A percentile compares a stretch with the other conserved stretches of the same genome.
These are phyloP conservation scores for Suillus luteus DNA, from an alignment of 768 basidiomycete genomes.

Conservation along the genomic window DNA sequence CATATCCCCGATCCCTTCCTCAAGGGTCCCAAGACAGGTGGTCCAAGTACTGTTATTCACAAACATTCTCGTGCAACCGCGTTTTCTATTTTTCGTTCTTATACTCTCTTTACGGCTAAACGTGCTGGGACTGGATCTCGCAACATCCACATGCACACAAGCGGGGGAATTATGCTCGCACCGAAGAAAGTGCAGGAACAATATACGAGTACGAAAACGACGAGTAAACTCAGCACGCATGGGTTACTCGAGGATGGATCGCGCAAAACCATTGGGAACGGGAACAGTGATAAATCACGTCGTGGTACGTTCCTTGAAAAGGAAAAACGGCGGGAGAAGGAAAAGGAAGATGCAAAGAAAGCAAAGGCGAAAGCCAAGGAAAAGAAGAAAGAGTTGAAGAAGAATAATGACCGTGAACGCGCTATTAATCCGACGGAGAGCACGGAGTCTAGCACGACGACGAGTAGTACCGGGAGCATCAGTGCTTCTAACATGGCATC, in stretches of 20 bases:
- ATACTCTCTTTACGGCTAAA: slow-evolving; percentile 31
- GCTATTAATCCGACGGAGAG: slow-evolving; percentile 33
- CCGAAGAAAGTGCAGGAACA: slow-evolving; percentile 77
- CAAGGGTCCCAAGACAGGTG: slow-evolving; percentile 44
- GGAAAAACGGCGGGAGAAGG: slow-evolving; percentile 21
- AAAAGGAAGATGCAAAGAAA: slow-evolving; percentile 17
- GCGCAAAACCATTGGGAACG: slow-evolving; percentile 17
- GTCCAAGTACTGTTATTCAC: slow-evolving; percentile 72
- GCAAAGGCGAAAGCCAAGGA: slow-evolving; percentile 25
- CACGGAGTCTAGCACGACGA: slow-evolving; percentile 31
- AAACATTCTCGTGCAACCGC: slow-evolving; percentile 80
- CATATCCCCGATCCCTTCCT: slow-evolving; percentile 54
- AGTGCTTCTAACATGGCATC: slow-evolving; percentile 14
- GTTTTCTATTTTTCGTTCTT: slow-evolving; percentile 76
- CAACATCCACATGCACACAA: slow-evolving; percentile 30
- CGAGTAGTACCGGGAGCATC: slow-evolving; percentile 34
- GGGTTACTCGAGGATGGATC: slow-evolving; percentile 58
- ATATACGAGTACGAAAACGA: slow-evolving; percentile 76
- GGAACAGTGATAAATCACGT: slow-evolving; percentile 22
- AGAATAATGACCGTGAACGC: slow-evolving; percentile 20
- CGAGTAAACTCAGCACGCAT: slow-evolving; percentile 65
- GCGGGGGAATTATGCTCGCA: slow-evolving; percentile 59
- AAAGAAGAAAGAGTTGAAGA: slow-evolving; percentile 37
- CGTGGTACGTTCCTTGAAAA: slow-evolving; percentile 25
- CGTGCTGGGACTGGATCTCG: slow-evolving; percentile 19